Base-by-base conservation (phyloP, 208 protist species). In the Trypanosoma rangeli region DNA sequence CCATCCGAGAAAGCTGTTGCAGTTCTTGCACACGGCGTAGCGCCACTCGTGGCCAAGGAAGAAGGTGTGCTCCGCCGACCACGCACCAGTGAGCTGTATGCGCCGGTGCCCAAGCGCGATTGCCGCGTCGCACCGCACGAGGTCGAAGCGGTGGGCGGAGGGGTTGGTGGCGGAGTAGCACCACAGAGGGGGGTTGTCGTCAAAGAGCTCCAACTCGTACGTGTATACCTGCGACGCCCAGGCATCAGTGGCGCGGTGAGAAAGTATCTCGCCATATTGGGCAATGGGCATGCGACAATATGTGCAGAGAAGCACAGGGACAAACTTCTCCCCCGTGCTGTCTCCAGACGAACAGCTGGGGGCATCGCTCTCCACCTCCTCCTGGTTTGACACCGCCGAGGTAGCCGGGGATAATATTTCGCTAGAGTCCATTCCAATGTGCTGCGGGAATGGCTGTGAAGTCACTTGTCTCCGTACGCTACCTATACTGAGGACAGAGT, bases 161-260 rank as follows among this genome's bases (percentile, higher is more conserved):
- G 87, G 84, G 73, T 95, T 95, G 2, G 86, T 92, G 35, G 90
- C 90, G 24, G 85, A 92, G 79, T 93, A 95, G 42, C 78, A 82
- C 77, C 89, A 91, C 13, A 92, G 57, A 0, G 82, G 78, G 1
- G 64, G 42, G 0, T 72, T 76, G 16, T 83, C 83, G 3, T 52
- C 59, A 56, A 92, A 91, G 20, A 95, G 77, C 44, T 95, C 86
- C 18, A 93, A 65, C 52, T 92, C 82, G 65, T 95, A 95, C 39
- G 76, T 68, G 74, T 87, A 95, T 15, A 89, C 86, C 16, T 95
- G 85, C 16, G 73, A 54, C 44, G 37, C 52, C 79, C 85, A 90
- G 1, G 67, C 74, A 8, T 72, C 57, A 8, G 61, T 26, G 13
- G 64, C 83, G 35, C 77, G 77, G 13, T 79, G 67, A 16, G 60